phyloP scores from a whole-genome alignment of 73 alveolate genomes.

The Symbiodinium pilosum region DNA sequence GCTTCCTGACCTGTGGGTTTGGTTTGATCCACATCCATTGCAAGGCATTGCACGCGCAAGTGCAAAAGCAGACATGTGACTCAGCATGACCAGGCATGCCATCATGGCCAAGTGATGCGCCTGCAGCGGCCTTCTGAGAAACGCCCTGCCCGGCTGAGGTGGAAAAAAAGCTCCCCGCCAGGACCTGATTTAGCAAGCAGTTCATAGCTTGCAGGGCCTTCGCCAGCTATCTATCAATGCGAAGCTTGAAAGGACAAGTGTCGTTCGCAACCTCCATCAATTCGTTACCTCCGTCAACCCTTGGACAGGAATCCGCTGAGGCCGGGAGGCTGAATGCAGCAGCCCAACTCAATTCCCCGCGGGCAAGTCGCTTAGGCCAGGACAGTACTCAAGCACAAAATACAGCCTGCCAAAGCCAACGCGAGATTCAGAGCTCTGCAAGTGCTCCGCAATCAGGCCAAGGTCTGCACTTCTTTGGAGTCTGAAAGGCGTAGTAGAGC shows the following conservation, averaged over 20 bases:
- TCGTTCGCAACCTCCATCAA: no score
- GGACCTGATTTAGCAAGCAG: no score
- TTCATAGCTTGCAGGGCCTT: no score
- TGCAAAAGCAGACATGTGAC: no score
- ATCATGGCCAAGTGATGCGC: no score
- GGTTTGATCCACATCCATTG: background rate
- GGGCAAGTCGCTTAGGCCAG: background rate
- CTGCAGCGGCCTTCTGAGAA: slow-evolving; percentile 97
- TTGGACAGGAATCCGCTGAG: no score
- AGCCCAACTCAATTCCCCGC: no score
- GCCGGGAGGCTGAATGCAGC: no score
- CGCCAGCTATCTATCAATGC: no score
- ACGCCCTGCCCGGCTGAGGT: slow-evolving; percentile 97
- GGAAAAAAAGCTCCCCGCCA: slow-evolving; percentile 99
- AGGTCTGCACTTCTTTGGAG: slow-evolving; percentile 96
- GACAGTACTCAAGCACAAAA: slow-evolving; percentile 98
- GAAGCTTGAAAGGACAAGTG: no score
- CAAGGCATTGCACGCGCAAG: background rate
- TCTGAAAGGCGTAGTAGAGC: slow-evolving; percentile 98
- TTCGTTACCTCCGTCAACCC: no score
- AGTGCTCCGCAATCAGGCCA: background rate
- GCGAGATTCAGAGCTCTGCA: background rate
- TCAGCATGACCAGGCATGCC: no score
- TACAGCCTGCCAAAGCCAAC: slow-evolving; percentile 93
- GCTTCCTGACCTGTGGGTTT: background rate